Evolutionary conservation across 2,329 filamentous ascomycete species (phyloP).

Genomic region (Gnomoniopsis sp.): DNA sequence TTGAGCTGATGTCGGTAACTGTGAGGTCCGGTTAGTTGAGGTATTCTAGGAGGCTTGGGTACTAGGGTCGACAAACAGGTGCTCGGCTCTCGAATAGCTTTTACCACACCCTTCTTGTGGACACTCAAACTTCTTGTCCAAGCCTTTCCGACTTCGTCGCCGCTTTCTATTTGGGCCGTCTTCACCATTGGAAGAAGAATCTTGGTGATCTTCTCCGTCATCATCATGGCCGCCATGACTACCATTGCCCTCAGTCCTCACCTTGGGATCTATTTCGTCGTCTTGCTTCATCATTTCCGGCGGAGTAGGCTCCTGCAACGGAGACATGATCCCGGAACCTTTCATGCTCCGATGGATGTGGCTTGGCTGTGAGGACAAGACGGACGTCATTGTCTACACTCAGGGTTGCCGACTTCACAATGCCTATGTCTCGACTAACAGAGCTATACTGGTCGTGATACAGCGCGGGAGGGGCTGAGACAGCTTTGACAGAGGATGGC

Average conservation of each 20-base stretch:
- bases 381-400: slow-evolving; percentile 38
- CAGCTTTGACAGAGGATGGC: not conserved
- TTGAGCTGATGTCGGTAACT: slow-evolving; percentile 91
- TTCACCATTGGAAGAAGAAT: slow-evolving; percentile 46
- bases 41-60: not conserved
- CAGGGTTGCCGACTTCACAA: not conserved
- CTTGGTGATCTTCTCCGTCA: slow-evolving; percentile 35
- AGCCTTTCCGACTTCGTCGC: slow-evolving; percentile 69
- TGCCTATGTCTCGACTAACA: not conserved
- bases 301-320: slow-evolving; percentile 38
- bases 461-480: slow-evolving; percentile 12
- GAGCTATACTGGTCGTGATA: slow-evolving; percentile 4
- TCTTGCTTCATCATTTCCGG: slow-evolving; percentile 39
- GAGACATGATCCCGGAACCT: slow-evolving; percentile 39
- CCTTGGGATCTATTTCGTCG: slow-evolving; percentile 34
- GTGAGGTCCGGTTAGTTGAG: slow-evolving; percentile 23
- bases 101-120: slow-evolving; percentile 86
- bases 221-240: slow-evolving; percentile 37
- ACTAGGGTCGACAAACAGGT: slow-evolving; percentile 61
- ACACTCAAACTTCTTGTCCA: slow-evolving; percentile 82
- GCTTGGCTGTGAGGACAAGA: slow-evolving; percentile 36
- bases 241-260: slow-evolving; percentile 35
- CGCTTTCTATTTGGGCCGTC: slow-evolving; percentile 57
- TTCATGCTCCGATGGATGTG: slow-evolving; percentile 36
- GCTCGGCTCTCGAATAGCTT: slow-evolving; percentile 93